Evolutionary conservation across 2,329 filamentous ascomycete genomes (phyloP), one percentile per base, ranked within the genome.

Genomic region (Daldinia sp.): DNA sequence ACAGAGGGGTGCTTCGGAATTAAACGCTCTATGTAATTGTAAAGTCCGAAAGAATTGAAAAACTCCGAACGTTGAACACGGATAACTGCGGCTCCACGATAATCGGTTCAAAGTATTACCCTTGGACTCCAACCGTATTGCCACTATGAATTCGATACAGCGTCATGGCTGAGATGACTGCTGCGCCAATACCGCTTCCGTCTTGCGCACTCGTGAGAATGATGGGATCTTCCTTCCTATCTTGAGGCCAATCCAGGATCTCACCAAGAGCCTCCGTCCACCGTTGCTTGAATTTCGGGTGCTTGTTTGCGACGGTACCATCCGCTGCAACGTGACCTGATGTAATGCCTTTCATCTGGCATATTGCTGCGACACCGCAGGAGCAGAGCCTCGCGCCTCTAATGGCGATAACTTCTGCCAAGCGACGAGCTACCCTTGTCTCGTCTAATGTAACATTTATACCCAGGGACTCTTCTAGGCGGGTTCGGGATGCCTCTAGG

Each of bases 281-380:
- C 61, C 96, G 92, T 65, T 90, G 88, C 86, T 98, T 97, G 88
- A 98, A 99, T 83, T 97, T 92, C 12, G 96, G 96, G 82, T 98
- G 98, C 81, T 98, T 98, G 87, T 97, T 98, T 85, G 98, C 98
- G 62, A 99, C 95, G 20, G 93, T 97, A 35, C 96, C 96, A 79
- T 99, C 96, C 60, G 96, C 96, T 76, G 96, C 96, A 48, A 98
- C 96, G 80, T 98, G 95, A 84, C 93, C 97, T 42, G 88, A 87
- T 77, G 91, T 83, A 81, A 94, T 94, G 73, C 88, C 87, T 88
- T 98, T 98, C 90, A 98, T 98, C 84, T 91, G 97, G 87, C 92
- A 94, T 78, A 99, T 97, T 64, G 94, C 96, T 10, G 95, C 94
- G 60, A 98, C 93, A 82, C 96, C 96, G 77, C 96, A 98, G 33